Conservation (phyloP, 768 basidiomycete species). For the Sistotremastrum suecicum region DNA sequence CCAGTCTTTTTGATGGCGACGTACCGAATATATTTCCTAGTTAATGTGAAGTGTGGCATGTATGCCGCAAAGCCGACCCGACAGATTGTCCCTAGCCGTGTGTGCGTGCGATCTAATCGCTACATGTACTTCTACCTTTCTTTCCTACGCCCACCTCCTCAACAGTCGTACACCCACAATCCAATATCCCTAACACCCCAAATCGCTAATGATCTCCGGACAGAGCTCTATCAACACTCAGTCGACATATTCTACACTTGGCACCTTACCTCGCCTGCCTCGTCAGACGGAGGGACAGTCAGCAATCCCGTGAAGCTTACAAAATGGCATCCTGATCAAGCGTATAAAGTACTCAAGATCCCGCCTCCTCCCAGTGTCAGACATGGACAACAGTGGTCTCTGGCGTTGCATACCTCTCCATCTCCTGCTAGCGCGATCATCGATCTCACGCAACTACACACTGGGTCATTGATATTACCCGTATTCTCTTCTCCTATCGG, state of each 20-base stretch:
- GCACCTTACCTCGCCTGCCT: constrained; percentile 18
- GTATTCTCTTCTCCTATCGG: constrained; percentile 58
- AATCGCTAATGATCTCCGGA: constrained; percentile 81
- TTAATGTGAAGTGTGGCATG: no score
- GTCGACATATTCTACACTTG: constrained; percentile 65
- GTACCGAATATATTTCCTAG: background rate
- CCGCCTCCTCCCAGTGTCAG: constrained; percentile 40
- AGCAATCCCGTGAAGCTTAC: constrained; percentile 51
- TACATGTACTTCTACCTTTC: constrained; percentile 84
- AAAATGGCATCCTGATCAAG: constrained; percentile 49
- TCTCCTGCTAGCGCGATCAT: constrained; percentile 12
- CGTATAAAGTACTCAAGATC: constrained; percentile 65
- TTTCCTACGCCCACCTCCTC: constrained; percentile 77
- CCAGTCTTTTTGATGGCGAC: constrained; percentile 21
- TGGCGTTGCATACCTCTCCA: constrained; percentile 34
- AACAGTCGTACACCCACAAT: constrained; percentile 21
- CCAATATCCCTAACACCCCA: constrained; percentile 62
- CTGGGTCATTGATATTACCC: constrained; percentile 38
- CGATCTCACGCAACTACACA: constrained; percentile 24
- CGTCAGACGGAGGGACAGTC: constrained; percentile 6
- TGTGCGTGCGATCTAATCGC: no score
- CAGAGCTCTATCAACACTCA: constrained; percentile 43
- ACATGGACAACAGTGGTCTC: constrained; percentile 48
- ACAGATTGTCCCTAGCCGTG: no score
- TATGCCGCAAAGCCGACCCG: no score